Evolutionary conservation across 345 rosid species (phyloP).

Genomic region (Populus ilicifolia): DNA sequence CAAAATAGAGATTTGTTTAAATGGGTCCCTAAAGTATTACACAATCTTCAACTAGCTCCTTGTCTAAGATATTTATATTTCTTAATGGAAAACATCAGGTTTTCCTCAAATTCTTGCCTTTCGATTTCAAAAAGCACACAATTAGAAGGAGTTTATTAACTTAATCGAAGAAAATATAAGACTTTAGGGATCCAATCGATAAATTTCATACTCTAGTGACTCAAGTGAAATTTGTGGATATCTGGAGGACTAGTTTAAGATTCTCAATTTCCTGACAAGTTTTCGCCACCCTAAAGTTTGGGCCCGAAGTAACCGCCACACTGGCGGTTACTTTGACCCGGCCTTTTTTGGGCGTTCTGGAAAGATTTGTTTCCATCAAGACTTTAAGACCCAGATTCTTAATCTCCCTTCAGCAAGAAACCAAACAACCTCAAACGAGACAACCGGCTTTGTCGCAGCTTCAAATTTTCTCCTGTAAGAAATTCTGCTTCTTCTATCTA

Average conservation of each 20-base stretch:
- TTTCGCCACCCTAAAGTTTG: background rate
- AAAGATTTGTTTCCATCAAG: background rate
- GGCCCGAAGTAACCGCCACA: background rate
- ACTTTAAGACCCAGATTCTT: background rate
- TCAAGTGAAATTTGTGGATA: background rate
- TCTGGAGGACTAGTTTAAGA: background rate
- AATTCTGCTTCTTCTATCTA: background rate
- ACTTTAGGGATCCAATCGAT: background rate
- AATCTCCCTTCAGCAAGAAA: background rate
- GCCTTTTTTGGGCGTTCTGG: background rate
- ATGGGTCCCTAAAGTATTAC: background rate
- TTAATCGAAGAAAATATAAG: background rate
- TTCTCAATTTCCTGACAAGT: background rate
- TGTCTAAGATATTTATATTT: no score
- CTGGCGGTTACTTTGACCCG: background rate
- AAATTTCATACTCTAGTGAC: background rate
- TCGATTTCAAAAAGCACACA: no score
- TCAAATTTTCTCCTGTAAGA: background rate
- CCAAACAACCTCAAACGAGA: background rate
- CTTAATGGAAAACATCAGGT: background rate
- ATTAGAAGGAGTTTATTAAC: no score
- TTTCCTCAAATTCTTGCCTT: background rate
- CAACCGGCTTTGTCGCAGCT: background rate
- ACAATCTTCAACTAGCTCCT: no score
- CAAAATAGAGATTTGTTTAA: no score